Base-by-base conservation (phyloP, 2,329 filamentous ascomycete species). In the Biscogniauxia mediterranea region DNA sequence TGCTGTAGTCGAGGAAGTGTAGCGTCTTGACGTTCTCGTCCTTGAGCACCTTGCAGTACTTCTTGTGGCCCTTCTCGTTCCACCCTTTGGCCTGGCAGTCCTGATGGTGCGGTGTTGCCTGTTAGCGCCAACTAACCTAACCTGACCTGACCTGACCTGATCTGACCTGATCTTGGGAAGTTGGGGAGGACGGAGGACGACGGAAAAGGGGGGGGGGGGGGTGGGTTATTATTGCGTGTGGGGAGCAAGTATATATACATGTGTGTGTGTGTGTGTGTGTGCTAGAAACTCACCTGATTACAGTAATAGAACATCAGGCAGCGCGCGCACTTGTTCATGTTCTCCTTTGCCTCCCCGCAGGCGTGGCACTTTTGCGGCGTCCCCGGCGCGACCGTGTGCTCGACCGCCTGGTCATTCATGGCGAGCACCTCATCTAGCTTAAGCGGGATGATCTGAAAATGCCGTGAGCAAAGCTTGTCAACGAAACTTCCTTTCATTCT, bases 51-150 rank as follows among this genome's bases (percentile, higher is more conserved):
- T 68, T 70, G 60, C 69, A 71, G 42, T 58, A 57, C 46, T 58
- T 66, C 54, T 68, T 70, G 51, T 72, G 68, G 0, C 17, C 55
- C 56, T 65, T 67, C 11, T 62, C 62, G 5, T 57, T 64, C 64
- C 69, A 70, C 15, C 60, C 64, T 50, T 68, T 67, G 25, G 25
- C 17, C 59, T 70, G 66, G 20, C 64, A 69, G 2, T 67, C 66
- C 68, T 61, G 11, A 59, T 32, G 25, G n/a, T n/a, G n/a, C n/a
- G n/a, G n/a, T n/a, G n/a, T n/a, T n/a, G n/a, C n/a, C n/a, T n/a
- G n/a, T n/a, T n/a, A 1, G 25, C n/a, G 11, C 6, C 56, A 9
- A 57, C 25, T 42, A 42, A 23, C 5, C 5, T 23, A 5, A 23
- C 23, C 23, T 23, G n/a, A n/a, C 5, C 5, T 23, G n/a, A n/a